Base-by-base conservation (phyloP, 345 rosid genomes). In the Boechera stricta region DNA sequence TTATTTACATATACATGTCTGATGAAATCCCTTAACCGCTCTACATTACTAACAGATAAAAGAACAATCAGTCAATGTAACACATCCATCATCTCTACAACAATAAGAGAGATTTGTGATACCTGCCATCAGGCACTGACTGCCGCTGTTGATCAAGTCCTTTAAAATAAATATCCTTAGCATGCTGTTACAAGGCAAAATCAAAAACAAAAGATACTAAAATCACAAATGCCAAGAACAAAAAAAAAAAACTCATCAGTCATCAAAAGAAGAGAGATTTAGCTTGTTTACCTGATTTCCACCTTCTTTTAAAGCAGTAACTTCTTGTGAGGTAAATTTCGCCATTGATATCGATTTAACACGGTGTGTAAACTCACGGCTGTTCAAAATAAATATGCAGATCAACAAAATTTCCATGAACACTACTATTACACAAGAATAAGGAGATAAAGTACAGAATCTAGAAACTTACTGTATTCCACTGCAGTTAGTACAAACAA, bases 261-360 rank as follows among this genome's bases (percentile, higher is more conserved):
- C 24, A 5, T 32, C 29, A 44, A 12, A n/a, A 60, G 11, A 55
- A 52, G 42, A 51, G 72, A 3, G 38, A 48, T 5, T 18, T 11
- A 5, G 10, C 16, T 65, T 57, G 15, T 38, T 33, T 84, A 95
- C 99, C 96, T 95, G 85, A 83, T 95, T 95, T 77, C 99, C 99
- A 35, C 98, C 98, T 86, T 82, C 98, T 82, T 92, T 90, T 73
- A 95, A 90, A 67, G 93, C 82, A 75, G 45, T 58, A 69, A 90
- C 99, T 82, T 95, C 99, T 77, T 89, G 94, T 62, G 94, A 77
- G 29, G 98, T 86, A 74, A 95, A 95, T 77, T 87, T 95, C 21
- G 99, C 97, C 97, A 95, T 87, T 4, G 99, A 95, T 66, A 95
- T 67, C 21, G 99, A 95, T 80, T 95, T 95, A 47, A 95, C 99